phyloP scores from a whole-genome alignment of 2,329 filamentous ascomycete species.

The Hymenoscyphus repandus region DNA sequence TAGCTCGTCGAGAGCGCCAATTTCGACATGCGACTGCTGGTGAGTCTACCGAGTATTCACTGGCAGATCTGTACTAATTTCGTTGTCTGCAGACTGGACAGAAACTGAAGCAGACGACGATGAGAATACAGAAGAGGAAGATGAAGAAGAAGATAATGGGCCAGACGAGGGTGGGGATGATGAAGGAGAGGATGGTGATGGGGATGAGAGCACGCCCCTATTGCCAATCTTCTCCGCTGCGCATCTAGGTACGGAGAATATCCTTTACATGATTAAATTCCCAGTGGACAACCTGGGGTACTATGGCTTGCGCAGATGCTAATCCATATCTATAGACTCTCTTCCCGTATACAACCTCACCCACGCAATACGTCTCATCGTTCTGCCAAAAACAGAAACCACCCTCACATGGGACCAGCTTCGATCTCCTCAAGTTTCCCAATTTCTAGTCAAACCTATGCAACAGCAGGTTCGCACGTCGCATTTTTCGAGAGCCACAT shows the following conservation, averaged over 20 bases:
- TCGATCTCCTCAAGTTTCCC: constrained; percentile 90
- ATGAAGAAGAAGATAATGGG: constrained; percentile 27
- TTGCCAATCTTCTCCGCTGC: constrained; percentile 77
- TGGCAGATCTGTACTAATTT: too few species aligned
- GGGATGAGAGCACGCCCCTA: constrained; percentile 41
- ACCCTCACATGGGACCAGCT: constrained; percentile 92
- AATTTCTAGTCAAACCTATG: constrained; percentile 93
- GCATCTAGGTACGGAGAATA: constrained; percentile 57
- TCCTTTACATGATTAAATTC: neutral
- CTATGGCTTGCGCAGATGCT: neutral
- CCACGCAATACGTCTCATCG: constrained; percentile 80
- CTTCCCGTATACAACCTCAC: constrained; percentile 87
- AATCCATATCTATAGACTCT: constrained; percentile 52
- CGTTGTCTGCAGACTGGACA: constrained; percentile 44
- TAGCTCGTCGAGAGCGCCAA: constrained; percentile 16
- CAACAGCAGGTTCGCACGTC: constrained; percentile 79
- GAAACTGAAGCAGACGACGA: constrained; percentile 16
- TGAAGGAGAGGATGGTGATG: constrained; percentile 36
- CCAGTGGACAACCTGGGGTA: neutral
- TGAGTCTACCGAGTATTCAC: constrained; percentile 48
- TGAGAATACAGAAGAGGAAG: constrained; percentile 24
- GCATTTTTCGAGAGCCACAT: constrained; percentile 78
- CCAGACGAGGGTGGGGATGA: constrained; percentile 33
- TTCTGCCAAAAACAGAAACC: constrained; percentile 82
- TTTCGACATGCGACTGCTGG: constrained; percentile 49